A percentile compares a stretch with the other conserved stretches of the same genome.
Conservation (phyloP, 306 rosid genomes). For the cucumber (Cucumis sativus) region DNA sequence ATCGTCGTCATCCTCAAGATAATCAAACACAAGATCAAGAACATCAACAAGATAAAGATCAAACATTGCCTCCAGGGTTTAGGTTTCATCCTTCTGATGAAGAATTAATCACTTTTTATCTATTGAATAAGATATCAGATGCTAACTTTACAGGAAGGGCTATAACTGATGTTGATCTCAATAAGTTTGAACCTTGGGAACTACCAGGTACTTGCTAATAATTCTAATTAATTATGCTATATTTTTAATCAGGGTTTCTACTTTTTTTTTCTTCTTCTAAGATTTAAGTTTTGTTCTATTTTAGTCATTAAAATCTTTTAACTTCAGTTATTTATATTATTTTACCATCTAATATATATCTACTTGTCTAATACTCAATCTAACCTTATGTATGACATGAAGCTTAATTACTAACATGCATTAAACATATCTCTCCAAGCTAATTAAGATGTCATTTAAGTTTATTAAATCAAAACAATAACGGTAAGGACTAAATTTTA, state of each 20-base stretch:
- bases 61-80: conserved; percentile 78
- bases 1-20: not conserved
- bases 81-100: conserved; percentile 93
- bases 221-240: not conserved
- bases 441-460: not conserved
- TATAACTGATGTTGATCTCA: conserved; percentile 77
- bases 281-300: not conserved
- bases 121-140: conserved; percentile 66
- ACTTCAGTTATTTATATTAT: too few species aligned
- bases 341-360: not conserved
- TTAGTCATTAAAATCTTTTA: not conserved
- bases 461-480: not conserved
- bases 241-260: not conserved
- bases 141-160: conserved; percentile 58
- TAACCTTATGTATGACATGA: not conserved
- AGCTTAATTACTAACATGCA: not conserved
- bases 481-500: too few species aligned
- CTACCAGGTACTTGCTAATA: conserved; percentile 53
- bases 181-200: conserved; percentile 96
- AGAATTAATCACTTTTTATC: conserved; percentile 74
- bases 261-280: not conserved
- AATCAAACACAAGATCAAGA: not conserved
- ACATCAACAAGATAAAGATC: conserved; percentile 25
- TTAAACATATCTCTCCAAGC: not conserved
- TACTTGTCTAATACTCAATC: not conserved